These are phyloP conservation scores for Fusarium pseudocircinatum DNA, from an alignment of 2,329 filamentous ascomycete species.

Conservation along the genomic window DNA sequence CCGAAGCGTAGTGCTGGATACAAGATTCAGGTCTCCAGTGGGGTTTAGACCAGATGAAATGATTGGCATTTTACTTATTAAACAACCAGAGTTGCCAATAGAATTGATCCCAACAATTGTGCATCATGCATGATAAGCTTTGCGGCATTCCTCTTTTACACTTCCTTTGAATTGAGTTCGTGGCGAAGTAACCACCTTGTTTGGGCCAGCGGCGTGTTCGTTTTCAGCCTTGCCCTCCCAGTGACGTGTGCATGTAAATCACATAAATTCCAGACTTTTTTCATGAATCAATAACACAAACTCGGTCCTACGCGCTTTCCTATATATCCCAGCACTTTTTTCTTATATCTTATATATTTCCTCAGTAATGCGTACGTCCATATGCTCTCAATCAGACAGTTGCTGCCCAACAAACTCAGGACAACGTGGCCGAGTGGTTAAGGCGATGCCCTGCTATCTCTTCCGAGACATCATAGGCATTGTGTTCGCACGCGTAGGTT, in stretches of 20 bases:
- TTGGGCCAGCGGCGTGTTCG: background rate
- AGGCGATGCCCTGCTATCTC: slow-evolving; percentile 25
- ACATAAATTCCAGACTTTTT: fast-evolving
- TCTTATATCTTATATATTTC: fast-evolving
- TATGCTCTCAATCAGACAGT: fast-evolving
- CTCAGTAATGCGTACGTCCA: background rate
- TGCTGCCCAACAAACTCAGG: background rate
- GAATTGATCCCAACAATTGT: background rate
- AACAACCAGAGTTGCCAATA: fast-evolving
- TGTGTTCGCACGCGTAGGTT: slow-evolving; percentile 22
- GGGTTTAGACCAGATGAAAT: background rate
- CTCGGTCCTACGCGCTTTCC: fast-evolving
- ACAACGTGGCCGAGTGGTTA: slow-evolving; percentile 24
- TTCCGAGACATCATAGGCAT: slow-evolving; percentile 15
- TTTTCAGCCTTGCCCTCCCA: too few relatives aligned
- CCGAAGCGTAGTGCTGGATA: background rate
- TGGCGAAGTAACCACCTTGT: background rate
- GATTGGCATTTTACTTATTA: background rate
- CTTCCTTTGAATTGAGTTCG: background rate
- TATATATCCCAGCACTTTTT: fast-evolving
- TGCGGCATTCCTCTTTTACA: too few relatives aligned
- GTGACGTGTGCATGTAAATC: background rate
- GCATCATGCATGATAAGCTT: background rate
- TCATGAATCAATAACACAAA: too few relatives aligned
- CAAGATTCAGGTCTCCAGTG: background rate